Evolutionary conservation across 441 rosid species (phyloP), one percentile per base, ranked within the genome.

Genomic region (Erodium trifolium): DNA sequence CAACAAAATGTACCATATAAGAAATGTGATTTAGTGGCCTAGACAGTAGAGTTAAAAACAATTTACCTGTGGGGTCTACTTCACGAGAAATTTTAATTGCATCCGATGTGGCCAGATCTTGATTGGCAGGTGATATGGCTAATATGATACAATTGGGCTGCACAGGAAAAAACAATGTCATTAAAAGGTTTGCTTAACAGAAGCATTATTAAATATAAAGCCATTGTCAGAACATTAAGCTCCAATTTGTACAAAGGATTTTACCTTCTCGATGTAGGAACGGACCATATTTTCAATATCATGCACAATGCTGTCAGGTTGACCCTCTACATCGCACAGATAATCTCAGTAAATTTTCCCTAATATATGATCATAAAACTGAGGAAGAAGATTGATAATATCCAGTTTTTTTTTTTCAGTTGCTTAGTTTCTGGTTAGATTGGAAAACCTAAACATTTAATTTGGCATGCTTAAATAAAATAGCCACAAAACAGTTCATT

Each of bases 51-150:
- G 27, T 49, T 12, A 3, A n/a, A 49, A 49, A 75, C 13, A 14
- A 49, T 12, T 49, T 13, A 49, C 99, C 99, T 75, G 97, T 59
- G 70, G 99, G 97, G 84, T 94, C 99, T 67, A 94, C 99, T 86
- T 94, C 99, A 82, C 96, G 87, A 63, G 99, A 96, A 45, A 94
- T 93, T 78, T 94, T 94, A 74, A 93, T 93, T 65, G 99, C 99
- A 74, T 93, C 99, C 39, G 99, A 91, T 63, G 99, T 93, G 59
- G 99, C 99, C 82, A 93, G 91, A 79, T 93, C 99, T 87, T 93
- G 99, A 88, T 93, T 93, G 12, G 99, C 99, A 63, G 99, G 99
- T 78, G 99, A 88, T 70, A 93, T 91, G 51, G 99, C 99, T 86
- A 93, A 87, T 82, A 93, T 91, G 78, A 93, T 89, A 85, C 92